These are phyloP conservation scores for Coleophoma eucalyptorum DNA, from an alignment of 2,329 filamentous ascomycete genomes.

Conservation along the genomic window DNA sequence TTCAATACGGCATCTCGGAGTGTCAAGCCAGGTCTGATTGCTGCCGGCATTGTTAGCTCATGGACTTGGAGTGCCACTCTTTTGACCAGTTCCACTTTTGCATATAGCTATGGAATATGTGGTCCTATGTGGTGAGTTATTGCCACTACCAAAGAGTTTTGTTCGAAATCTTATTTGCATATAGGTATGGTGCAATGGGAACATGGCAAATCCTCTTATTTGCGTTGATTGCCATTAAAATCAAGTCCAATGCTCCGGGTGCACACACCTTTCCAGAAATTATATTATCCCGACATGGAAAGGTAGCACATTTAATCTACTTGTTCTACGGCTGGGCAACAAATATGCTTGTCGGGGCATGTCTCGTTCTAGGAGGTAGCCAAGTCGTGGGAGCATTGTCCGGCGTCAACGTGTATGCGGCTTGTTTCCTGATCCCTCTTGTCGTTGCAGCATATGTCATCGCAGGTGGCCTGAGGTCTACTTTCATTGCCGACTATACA, in stretches of 20 bases:
- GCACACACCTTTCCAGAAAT: constrained; percentile 40
- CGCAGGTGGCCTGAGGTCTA: constrained; percentile 33
- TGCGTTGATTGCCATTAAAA: constrained; percentile 35
- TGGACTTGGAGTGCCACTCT: constrained; percentile 47
- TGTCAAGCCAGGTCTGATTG: constrained; percentile 15
- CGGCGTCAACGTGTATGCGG: constrained; percentile 37
- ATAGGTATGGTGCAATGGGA: constrained; percentile 31
- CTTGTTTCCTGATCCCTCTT: constrained; percentile 34
- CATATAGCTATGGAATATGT: constrained; percentile 36
- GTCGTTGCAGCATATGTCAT: constrained; percentile 36
- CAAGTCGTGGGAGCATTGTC: constrained; percentile 35
- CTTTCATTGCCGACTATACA: constrained; percentile 37
- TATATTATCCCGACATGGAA: constrained; percentile 32
- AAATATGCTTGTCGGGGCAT: constrained; percentile 36
- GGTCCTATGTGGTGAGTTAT: constrained; percentile 33
- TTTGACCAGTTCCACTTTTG: constrained; percentile 35
- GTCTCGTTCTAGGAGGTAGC: constrained; percentile 33
- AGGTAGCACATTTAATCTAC: constrained; percentile 32
- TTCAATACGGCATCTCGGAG: constrained; percentile 12
- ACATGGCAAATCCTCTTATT: constrained; percentile 37
- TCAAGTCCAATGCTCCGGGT: constrained; percentile 35
- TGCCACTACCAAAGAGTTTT: neutral
- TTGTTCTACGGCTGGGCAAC: constrained; percentile 35
- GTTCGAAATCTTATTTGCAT: too few species aligned
- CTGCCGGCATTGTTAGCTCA: constrained; percentile 32